These are phyloP conservation scores for Exophiala oligosperma DNA, from an alignment of 2,329 filamentous ascomycete species.

Conservation along the genomic window DNA sequence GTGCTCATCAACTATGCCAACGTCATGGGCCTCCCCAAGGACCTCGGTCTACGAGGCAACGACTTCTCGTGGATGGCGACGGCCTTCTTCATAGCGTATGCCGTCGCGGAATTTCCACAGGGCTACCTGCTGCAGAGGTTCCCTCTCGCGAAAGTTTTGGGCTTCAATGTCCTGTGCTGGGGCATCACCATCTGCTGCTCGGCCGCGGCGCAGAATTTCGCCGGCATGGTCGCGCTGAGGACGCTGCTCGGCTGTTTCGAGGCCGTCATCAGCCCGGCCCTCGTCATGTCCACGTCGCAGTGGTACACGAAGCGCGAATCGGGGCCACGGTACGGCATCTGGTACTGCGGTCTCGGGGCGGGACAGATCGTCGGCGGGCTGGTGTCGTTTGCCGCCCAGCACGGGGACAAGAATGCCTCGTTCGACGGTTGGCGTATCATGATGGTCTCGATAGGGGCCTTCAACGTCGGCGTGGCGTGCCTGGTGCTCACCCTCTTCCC, in stretches of 20 bases:
- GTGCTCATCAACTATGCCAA: conserved; percentile 55
- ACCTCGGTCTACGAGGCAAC: conserved; percentile 46
- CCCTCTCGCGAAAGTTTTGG: conserved; percentile 1
- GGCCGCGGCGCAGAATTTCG: conserved; percentile 39
- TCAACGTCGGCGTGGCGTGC: conserved; percentile 44
- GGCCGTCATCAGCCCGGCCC: conserved; percentile 49
- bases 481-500: conserved; percentile 46
- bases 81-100: conserved; percentile 2
- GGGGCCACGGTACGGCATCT: conserved; percentile 29
- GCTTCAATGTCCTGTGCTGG: conserved; percentile 9
- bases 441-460: conserved; percentile 47
- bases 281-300: conserved; percentile 53
- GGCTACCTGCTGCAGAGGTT: conserved; percentile 1
- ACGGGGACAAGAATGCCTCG: conserved; percentile 21
- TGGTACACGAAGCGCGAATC: conserved; percentile 49
- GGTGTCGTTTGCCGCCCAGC: conserved; percentile 14
- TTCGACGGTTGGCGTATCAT: conserved; percentile 34
- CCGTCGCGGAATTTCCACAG: neutral
- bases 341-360: conserved; percentile 24
- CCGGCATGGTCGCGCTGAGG: conserved; percentile 43
- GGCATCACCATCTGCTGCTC: conserved; percentile 4
- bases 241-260: conserved; percentile 51
- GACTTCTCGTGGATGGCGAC: conserved; percentile 29
- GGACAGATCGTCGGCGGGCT: conserved; percentile 14
- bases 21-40: conserved; percentile 55